Base-by-base conservation (phyloP, 768 basidiomycete genomes). In the Gloeostereum incarnatum region DNA sequence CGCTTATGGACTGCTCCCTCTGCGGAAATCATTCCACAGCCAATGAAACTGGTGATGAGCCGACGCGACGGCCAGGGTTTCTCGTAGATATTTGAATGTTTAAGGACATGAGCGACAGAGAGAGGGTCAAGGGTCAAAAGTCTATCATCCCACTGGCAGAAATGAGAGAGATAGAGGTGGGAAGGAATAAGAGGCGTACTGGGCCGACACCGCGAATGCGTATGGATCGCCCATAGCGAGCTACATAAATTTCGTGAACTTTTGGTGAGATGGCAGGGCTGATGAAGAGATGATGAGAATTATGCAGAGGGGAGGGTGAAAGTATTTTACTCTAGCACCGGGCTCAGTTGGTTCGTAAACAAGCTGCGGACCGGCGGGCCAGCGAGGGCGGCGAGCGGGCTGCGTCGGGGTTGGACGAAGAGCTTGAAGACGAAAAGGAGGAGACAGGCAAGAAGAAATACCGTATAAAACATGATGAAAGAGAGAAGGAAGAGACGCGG, bases 31-130 rank as follows among this genome's bases (percentile, higher is more conserved):
- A 88, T 76, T 2, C 85, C 91, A 39, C 77, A 76, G 0, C 91
- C 91, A 41, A 96, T 83, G 42, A 92, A 70, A 39, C 72, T 67
- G 11, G 77, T 73, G 24, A 96, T 85, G 31, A 86, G 59, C 32
- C 68, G 63, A 18, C 90, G 75, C 2, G 87, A 82, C 45, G 78
- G 76, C 72, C 75, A 81, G 7, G 91, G 88, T 54, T 94, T 94
- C 52, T 88, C 81, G 51, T 88, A 91, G 25, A 78, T 63, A 27
- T 69, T 65, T 10, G 77, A 66, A 40, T 88, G 73, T 49, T 81
- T 80, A 35, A 92, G 61, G 26, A 94, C 69, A 50, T 93, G 78
- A 8, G 69, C 57, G 22, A 93, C 54, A 0, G 90, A 81, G 17
- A 71, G 54, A 4, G 89, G 85, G 52, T 94, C 91, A 30, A 89